Evolutionary conservation across 169 alveolate species (phyloP), one percentile per base, ranked within the genome.

Genomic region (Eimeria maxima): DNA sequence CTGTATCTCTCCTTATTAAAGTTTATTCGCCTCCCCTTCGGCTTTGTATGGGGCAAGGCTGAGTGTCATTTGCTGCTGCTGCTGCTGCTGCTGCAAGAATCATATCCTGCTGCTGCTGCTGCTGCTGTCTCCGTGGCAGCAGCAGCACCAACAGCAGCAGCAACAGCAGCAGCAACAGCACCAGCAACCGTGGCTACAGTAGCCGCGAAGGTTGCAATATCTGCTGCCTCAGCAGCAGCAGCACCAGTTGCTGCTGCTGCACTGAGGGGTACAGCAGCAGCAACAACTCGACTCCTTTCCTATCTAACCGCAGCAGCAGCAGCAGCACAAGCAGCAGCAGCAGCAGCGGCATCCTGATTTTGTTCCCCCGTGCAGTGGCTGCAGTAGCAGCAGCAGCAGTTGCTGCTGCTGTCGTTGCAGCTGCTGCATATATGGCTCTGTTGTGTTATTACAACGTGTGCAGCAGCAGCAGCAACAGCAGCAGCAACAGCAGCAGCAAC

Each of bases 401-500:
- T 24, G 76, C 42, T 7, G 76, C 7, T 65, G n/a, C n/a, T n/a
- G n/a, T n/a, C n/a, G n/a, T n/a, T n/a, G n/a, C n/a, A n/a, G n/a
- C n/a, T n/a, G n/a, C n/a, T n/a, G n/a, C n/a, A n/a, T n/a, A 27
- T 65, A 65, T 2, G n/a, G 38, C 5, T 5, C 57, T 11, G 57
- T 50, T 50, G 5, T 5, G 57, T 11, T 50, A 7, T 7, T 50
- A 50, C 57, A 5, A 7, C 57, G 57, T 50, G 18, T 5, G 57
- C 57, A 7, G 57, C 57, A 50, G 57, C 57, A 65, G 76, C 76
- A 65, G 76, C 76, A 65, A 29, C 76, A 65, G 76, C 76, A 65
- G 76, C 76, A 65, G 16, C 76, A 24, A 20, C 76, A 67, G 16
- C 76, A 67, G 84, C 84, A n/a, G 84, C 84, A 73, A 44, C 45